phyloP scores from a whole-genome alignment of 208 protist genomes.

The Acanthamoeba quina region DNA sequence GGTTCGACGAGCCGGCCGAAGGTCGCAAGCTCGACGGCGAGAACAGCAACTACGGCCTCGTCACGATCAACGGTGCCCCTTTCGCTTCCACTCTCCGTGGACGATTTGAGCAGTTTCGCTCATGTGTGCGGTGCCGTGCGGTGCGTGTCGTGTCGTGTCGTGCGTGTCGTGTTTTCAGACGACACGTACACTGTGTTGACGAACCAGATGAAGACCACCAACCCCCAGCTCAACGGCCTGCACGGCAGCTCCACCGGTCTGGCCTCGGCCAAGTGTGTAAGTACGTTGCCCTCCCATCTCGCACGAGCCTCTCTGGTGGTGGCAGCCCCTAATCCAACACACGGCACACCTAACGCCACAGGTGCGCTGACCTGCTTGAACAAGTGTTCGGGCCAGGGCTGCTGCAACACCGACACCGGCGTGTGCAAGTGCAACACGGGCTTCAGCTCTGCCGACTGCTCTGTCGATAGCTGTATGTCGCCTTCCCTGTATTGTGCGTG shows the following conservation, averaged over 20 bases:
- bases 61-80: neutral
- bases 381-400: neutral
- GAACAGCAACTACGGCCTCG: conserved; percentile 24
- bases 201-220: conserved; percentile 1
- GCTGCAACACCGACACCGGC: neutral
- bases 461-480: neutral
- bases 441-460: neutral
- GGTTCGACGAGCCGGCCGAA: neutral
- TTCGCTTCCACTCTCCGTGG: no score
- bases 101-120: no score
- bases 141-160: neutral
- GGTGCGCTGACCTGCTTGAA: neutral
- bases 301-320: neutral
- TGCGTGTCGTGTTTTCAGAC: neutral
- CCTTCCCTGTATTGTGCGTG: no score
- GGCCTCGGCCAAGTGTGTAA: neutral
- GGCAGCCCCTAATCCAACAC: neutral
- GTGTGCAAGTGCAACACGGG: neutral
- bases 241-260: neutral
- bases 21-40: neutral
- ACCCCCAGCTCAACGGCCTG: neutral
- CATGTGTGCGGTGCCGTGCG: no score
- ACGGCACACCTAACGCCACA: neutral
- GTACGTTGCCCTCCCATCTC: neutral
- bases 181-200: neutral